Evolutionary conservation across 345 rosid genomes (phyloP), one percentile per base, ranked within the genome.

Genomic region (Bruguiera gymnorhiza): DNA sequence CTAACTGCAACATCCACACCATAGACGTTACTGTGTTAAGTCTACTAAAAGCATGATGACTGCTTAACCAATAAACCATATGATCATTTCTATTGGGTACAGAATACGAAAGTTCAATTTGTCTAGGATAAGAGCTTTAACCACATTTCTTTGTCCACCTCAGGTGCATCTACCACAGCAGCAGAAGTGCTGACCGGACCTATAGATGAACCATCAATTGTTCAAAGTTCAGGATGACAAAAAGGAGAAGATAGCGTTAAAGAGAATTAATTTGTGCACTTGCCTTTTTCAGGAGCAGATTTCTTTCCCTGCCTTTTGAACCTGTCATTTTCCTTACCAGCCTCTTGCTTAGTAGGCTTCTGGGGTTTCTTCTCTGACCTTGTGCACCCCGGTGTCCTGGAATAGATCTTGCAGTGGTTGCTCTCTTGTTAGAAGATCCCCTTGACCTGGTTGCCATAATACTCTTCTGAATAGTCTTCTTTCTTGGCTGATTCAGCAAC

Each of bases 111-210:
- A 36, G 16, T 20, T 21, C 31, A 43, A 43, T 43, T 15, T 43
- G 50, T 56, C 29, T 27, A 24, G 51, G 19, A 21, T 37, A 21
- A 43, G 9, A 8, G 7, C 37, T 77, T 77, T 83, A n/a, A 91
- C 94, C 94, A 77, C 59, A 69, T 91, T 94, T 94, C 97, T 78
- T 94, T 94, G 83, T 94, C 83, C 82, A 84, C 96, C 70, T 78
- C 83, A 48, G 73, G 68, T n/a, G 69, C 48, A 51, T 67, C 50
- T 43, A 11, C 71, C 51, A 32, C 70, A 67, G 74, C 75, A 64
- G 70, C 73, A 57, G 81, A 32, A 66, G 88, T 75, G 74, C 81
- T 69, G 53, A 65, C 78, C 13, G 74, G 63, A 82, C 83, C 97
- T 87, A 86, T 56, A 60, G 57, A 37, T 23, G 29, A 56, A 56